Conservation (phyloP, 352 stramenopile genomes). For the Globisporangium nunn region DNA sequence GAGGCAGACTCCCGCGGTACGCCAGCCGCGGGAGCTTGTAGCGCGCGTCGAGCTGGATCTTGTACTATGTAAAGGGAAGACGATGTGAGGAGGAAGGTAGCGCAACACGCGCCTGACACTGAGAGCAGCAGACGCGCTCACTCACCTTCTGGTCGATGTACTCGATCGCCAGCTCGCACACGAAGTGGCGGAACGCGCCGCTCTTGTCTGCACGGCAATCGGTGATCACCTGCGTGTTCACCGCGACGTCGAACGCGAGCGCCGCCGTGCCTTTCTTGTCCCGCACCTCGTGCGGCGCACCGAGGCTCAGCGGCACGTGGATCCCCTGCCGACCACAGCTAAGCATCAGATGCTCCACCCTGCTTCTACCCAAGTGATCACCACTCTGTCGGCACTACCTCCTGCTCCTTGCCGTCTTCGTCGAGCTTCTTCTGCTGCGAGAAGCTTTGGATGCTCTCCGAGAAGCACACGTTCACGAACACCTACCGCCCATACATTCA, state of each 20-base stretch:
- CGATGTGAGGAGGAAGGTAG: too few species aligned
- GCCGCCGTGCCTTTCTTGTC: slow-evolving; percentile 58
- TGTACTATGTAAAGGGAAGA: slow-evolving; percentile 33
- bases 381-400: slow-evolving; percentile 19
- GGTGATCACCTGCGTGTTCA: slow-evolving; percentile 68
- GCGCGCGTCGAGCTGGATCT: slow-evolving; percentile 61
- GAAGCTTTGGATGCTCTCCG: slow-evolving; percentile 65
- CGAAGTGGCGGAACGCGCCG: slow-evolving; percentile 72
- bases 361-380: not conserved
- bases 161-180: slow-evolving; percentile 74
- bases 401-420: slow-evolving; percentile 65
- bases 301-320: slow-evolving; percentile 67
- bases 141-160: slow-evolving; percentile 77
- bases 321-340: slow-evolving; percentile 33
- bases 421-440: slow-evolving; percentile 76
- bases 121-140: not conserved
- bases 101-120: too few species aligned
- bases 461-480: slow-evolving; percentile 75
- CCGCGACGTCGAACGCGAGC: slow-evolving; percentile 70
- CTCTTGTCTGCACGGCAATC: slow-evolving; percentile 61
- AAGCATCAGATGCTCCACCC: not conserved
- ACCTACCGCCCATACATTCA: slow-evolving; percentile 22
- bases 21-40: slow-evolving; percentile 72
- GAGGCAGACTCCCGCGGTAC: slow-evolving; percentile 57
- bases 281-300: slow-evolving; percentile 61